Evolutionary conservation across 208 protist genomes (phyloP).

Genomic region (Balamuthia mandrillaris): DNA sequence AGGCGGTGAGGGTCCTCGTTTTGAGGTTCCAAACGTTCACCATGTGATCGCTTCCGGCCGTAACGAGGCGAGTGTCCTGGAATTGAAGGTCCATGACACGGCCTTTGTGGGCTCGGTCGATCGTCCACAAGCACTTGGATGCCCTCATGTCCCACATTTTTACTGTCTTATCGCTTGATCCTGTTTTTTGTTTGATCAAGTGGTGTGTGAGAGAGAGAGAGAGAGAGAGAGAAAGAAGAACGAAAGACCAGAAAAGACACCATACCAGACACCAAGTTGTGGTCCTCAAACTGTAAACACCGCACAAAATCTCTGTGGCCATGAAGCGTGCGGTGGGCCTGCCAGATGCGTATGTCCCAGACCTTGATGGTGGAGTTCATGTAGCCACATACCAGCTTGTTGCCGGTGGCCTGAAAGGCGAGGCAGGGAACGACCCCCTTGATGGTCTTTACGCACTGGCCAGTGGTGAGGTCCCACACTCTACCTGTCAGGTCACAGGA

Average conservation of each 20-base stretch:
- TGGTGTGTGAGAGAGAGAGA: no score
- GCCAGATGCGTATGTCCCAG: neutral
- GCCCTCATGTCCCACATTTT: neutral
- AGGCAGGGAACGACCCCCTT: neutral
- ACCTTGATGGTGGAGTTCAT: neutral
- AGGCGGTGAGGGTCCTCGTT: neutral
- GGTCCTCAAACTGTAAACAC: no score
- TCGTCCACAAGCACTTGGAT: neutral
- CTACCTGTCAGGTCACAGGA: neutral
- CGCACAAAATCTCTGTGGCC: neutral
- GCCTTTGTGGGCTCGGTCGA: neutral
- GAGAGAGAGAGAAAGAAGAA: no score
- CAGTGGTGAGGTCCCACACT: conserved; percentile 13
- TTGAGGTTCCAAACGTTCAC: neutral
- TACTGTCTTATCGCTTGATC: neutral
- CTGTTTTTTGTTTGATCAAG: no score
- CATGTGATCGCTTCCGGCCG: neutral
- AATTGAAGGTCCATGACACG: neutral
- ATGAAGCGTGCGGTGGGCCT: neutral
- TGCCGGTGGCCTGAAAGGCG: neutral
- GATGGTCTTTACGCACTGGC: neutral
- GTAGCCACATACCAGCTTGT: conserved; percentile 1
- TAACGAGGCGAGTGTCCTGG: neutral
- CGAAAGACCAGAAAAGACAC: no score
- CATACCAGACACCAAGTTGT: no score